A percentile compares a stretch with the other conserved stretches of the same genome.
phyloP scores from a whole-genome alignment of 805 yeast genomes.

The Suhomyces vadensis region DNA sequence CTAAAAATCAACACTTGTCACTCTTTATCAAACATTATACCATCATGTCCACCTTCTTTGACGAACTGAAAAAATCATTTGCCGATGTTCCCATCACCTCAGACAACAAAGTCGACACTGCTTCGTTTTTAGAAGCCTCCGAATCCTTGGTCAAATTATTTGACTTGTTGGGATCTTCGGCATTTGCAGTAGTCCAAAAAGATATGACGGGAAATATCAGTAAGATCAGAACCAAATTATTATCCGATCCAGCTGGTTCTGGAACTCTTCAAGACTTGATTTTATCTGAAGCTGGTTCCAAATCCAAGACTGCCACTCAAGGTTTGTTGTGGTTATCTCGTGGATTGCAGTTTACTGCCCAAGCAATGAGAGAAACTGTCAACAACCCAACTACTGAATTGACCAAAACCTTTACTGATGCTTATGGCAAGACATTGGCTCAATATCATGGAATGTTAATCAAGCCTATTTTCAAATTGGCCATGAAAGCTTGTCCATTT shows the following conservation, averaged over 20 bases:
- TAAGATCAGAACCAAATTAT: conserved; percentile 67
- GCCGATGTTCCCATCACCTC: conserved; percentile 64
- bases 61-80: conserved; percentile 71
- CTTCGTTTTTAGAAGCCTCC: conserved; percentile 77
- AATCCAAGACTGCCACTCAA: conserved; percentile 81
- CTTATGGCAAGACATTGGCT: conserved; percentile 78
- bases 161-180: conserved; percentile 81
- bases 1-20: conserved; percentile 2
- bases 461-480: conserved; percentile 85
- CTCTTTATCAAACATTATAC: background rate
- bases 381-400: conserved; percentile 65
- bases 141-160: conserved; percentile 81
- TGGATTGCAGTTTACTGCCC: conserved; percentile 89
- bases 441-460: conserved; percentile 80
- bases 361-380: conserved; percentile 79
- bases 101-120: conserved; percentile 66
- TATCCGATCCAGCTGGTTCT: conserved; percentile 62
- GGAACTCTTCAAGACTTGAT: conserved; percentile 78
- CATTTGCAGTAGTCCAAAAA: conserved; percentile 79
- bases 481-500: conserved; percentile 95
- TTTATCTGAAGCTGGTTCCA: conserved; percentile 65
- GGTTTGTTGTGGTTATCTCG: conserved; percentile 85
- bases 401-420: conserved; percentile 74
- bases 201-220: conserved; percentile 87
- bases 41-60: conserved; percentile 81